These are phyloP conservation scores for Colletotrichum sp. DNA, from an alignment of 2,329 filamentous ascomycete species.

Conservation along the genomic window DNA sequence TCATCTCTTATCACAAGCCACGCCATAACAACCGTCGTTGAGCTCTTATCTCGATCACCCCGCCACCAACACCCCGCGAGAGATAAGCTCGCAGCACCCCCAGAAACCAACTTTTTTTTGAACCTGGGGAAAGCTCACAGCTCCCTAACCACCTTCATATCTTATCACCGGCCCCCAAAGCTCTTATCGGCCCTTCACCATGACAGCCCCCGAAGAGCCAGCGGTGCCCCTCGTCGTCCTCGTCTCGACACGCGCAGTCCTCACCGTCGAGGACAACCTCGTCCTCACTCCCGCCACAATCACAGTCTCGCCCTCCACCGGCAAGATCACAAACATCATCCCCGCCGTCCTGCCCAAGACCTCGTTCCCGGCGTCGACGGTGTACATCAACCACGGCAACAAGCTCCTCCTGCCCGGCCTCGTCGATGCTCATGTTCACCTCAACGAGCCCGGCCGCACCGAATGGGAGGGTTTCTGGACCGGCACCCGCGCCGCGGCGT, in stretches of 20 bases:
- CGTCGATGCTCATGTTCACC: slow-evolving; percentile 95
- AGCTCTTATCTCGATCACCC: background rate
- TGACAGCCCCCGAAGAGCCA: slow-evolving; percentile 33
- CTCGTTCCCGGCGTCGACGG: slow-evolving; percentile 73
- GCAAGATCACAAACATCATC: slow-evolving; percentile 82
- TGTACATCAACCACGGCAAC: slow-evolving; percentile 85
- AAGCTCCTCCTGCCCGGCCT: slow-evolving; percentile 86
- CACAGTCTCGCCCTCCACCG: slow-evolving; percentile 75
- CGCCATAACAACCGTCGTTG: background rate
- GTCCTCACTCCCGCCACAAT: slow-evolving; percentile 82
- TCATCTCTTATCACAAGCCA: background rate
- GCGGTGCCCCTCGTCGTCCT: slow-evolving; percentile 68
- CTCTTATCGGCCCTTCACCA: slow-evolving; percentile 23
- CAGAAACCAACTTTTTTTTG: background rate
- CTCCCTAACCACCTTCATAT: background rate
- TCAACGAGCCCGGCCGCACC: slow-evolving; percentile 94
- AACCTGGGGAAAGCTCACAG: background rate
- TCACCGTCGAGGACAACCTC: slow-evolving; percentile 70
- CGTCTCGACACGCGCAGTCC: slow-evolving; percentile 81
- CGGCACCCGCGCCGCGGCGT: slow-evolving; percentile 90
- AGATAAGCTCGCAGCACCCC: slow-evolving; percentile 7
- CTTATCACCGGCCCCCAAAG: background rate
- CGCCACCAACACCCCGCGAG: background rate
- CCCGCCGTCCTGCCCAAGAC: slow-evolving; percentile 75
- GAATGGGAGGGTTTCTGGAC: slow-evolving; percentile 99